These are phyloP conservation scores for Venustampulla echinocandica DNA, from an alignment of 495 filamentous ascomycete genomes.

Conservation along the genomic window DNA sequence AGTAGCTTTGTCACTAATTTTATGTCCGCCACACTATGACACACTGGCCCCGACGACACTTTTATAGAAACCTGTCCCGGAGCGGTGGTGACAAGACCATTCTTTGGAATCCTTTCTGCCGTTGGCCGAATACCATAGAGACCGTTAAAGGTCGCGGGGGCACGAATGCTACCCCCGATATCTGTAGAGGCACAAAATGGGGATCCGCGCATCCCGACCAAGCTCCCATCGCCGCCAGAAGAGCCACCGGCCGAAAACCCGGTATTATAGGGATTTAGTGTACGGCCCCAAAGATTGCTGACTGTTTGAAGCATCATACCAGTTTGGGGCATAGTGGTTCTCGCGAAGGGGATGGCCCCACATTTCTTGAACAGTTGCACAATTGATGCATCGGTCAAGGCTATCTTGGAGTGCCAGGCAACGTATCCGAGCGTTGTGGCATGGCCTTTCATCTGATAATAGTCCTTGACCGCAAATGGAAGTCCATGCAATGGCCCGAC, in stretches of 20 bases:
- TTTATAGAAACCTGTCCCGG: conserved; percentile 25
- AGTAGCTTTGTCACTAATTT: conserved; percentile 32
- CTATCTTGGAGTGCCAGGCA: conserved; percentile 10
- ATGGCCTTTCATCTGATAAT: conserved; percentile 4
- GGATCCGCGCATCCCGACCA: conserved; percentile 35
- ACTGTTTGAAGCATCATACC: conserved; percentile 39
- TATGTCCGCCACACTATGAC: conserved; percentile 26
- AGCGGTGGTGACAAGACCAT: conserved; percentile 32
- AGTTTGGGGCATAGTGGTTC: conserved; percentile 51
- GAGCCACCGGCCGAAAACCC: conserved; percentile 46
- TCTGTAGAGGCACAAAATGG: conserved; percentile 48
- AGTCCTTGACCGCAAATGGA: conserved; percentile 45
- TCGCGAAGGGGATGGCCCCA: conserved; percentile 55
- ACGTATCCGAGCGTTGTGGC: conserved; percentile 32
- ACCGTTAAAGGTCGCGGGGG: conserved; percentile 48
- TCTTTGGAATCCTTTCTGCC: conserved; percentile 35
- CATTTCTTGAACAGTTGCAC: conserved; percentile 32
- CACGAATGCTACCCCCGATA: conserved; percentile 59
- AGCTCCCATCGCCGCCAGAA: conserved; percentile 48
- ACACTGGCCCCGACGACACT: conserved; percentile 32
- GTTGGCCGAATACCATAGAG: conserved; percentile 53
- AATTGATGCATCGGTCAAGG: not conserved
- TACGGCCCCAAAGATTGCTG: conserved; percentile 24
- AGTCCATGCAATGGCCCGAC: conserved; percentile 49
- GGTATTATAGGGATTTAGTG: conserved; percentile 24